phyloP scores from a whole-genome alignment of 805 yeast genomes.

The Candida broadrunensis region DNA sequence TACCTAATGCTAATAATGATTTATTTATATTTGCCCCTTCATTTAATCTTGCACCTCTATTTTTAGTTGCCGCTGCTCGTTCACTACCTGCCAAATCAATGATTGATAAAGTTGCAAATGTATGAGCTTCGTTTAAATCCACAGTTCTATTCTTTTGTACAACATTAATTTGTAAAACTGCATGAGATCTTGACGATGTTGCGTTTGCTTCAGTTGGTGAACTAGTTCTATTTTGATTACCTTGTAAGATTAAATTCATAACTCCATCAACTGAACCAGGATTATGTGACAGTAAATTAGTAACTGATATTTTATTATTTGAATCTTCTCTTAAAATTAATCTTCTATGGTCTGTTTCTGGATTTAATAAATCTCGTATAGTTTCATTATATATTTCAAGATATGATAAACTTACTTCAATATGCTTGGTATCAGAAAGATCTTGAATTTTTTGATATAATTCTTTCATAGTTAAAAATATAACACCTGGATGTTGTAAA shows the following conservation, averaged over 20 bases:
- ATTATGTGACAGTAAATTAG: slow-evolving; percentile 63
- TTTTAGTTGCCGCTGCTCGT: slow-evolving; percentile 85
- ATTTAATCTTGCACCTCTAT: slow-evolving; percentile 73
- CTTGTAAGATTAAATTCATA: slow-evolving; percentile 70
- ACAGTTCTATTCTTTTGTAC: slow-evolving; percentile 57
- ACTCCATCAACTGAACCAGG: slow-evolving; percentile 68
- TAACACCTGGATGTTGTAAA: slow-evolving; percentile 71
- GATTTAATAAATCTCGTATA: slow-evolving; percentile 72
- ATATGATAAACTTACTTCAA: slow-evolving; percentile 68
- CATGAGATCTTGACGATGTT: slow-evolving; percentile 90
- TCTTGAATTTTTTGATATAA: slow-evolving; percentile 61
- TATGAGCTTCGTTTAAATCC: slow-evolving; percentile 63
- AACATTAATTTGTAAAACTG: slow-evolving; percentile 81
- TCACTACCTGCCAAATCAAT: slow-evolving; percentile 96
- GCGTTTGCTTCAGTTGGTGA: slow-evolving; percentile 91
- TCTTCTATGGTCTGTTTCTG: slow-evolving; percentile 44
- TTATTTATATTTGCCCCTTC: slow-evolving; percentile 95
- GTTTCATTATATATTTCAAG: slow-evolving; percentile 91
- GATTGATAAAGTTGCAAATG: slow-evolving; percentile 77
- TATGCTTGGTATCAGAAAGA: slow-evolving; percentile 48
- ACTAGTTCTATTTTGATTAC: slow-evolving; percentile 74
- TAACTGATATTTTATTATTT: slow-evolving; percentile 60
- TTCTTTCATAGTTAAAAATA: slow-evolving; percentile 74
- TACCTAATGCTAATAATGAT: slow-evolving; percentile 85
- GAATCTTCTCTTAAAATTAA: slow-evolving; percentile 71